Conservation (phyloP, 1,284 basidiomycete species). For the Fomitopsis pinicola region DNA sequence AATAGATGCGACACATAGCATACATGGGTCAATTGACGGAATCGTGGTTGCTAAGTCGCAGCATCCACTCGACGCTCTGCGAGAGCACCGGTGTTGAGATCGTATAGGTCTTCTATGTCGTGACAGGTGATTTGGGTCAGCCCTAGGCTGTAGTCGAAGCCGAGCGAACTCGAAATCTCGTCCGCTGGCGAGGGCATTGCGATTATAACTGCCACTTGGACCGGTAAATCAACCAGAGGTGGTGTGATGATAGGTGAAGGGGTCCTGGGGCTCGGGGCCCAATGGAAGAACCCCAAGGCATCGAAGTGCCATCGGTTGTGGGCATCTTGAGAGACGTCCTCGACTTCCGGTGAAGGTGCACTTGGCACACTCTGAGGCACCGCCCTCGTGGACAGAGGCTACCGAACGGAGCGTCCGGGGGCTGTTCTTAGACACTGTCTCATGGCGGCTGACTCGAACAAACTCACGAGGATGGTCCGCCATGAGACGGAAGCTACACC, state of each 20-base stretch:
- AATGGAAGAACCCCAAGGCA: background rate
- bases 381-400: background rate
- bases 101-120: background rate
- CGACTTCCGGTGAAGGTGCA: background rate
- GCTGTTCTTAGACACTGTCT: background rate
- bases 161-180: background rate
- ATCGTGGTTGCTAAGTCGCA: no score
- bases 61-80: background rate
- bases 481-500: constrained; percentile 1
- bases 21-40: background rate
- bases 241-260: background rate
- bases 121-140: background rate
- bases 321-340: background rate
- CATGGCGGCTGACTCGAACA: background rate
- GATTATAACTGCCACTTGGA: constrained; percentile 19
- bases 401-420: constrained; percentile 1
- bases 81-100: background rate
- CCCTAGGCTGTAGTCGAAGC: constrained; percentile 4
- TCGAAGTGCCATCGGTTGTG: background rate
- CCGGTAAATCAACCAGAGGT: background rate
- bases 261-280: background rate
- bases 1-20: background rate
- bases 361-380: background rate
- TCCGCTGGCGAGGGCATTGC: constrained; percentile 14
- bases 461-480: constrained; percentile 17